These are phyloP conservation scores for Cutaneotrichosporon sp. DNA, from an alignment of 1,284 basidiomycete genomes.

Conservation along the genomic window DNA sequence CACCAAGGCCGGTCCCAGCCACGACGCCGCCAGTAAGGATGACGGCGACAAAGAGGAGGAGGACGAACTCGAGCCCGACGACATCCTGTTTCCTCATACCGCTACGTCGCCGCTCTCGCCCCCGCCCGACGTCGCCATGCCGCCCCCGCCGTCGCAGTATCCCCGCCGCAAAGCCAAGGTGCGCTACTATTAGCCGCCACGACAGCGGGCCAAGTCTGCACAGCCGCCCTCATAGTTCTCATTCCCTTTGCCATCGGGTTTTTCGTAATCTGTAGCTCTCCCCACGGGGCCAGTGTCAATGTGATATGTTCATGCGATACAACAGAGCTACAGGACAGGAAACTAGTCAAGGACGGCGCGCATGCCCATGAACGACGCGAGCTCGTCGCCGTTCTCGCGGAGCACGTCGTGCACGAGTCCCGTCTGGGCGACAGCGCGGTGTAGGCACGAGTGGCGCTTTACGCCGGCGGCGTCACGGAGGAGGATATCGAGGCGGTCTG, in stretches of 20 bases:
- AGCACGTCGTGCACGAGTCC: slow-evolving; percentile 13
- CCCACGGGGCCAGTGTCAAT: too few species aligned
- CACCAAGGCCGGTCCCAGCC: too few species aligned
- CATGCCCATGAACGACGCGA: slow-evolving; percentile 12
- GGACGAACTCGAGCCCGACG: too few species aligned
- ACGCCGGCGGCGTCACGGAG: slow-evolving; percentile 10
- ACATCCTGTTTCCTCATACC: too few species aligned
- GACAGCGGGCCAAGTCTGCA: background rate
- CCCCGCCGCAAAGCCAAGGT: background rate
- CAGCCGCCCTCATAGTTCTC: background rate
- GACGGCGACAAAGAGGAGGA: too few species aligned
- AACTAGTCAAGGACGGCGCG: slow-evolving; percentile 5
- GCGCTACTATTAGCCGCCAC: background rate
- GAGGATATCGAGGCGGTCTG: background rate
- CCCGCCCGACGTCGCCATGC: background rate
- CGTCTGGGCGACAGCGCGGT: slow-evolving; percentile 16
- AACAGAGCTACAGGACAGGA: too few species aligned
- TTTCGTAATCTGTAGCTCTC: too few species aligned
- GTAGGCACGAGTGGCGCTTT: slow-evolving; percentile 7
- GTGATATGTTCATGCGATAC: background rate
- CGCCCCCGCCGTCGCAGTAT: slow-evolving; percentile 1
- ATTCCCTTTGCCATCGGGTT: too few species aligned
- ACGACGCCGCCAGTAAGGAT: too few species aligned
- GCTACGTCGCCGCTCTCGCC: background rate
- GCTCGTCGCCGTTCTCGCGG: slow-evolving; percentile 8